Evolutionary conservation across 2,329 filamentous ascomycete genomes (phyloP).

Genomic region (Hymenoscyphus infarciens): DNA sequence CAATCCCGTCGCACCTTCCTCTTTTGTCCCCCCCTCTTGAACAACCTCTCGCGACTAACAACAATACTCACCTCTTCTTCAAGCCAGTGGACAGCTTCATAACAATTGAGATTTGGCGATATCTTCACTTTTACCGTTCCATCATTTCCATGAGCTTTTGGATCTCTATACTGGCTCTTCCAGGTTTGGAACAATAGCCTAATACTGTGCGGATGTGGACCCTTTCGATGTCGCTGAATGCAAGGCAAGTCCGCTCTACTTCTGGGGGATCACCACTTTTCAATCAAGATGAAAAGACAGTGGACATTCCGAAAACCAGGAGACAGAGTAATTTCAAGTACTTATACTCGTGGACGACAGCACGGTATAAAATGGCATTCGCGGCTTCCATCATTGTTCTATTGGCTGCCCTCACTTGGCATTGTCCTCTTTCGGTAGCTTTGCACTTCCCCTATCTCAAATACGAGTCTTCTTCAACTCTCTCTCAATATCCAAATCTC

Average conservation of each 20-base stretch:
- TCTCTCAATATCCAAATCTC: conserved; percentile 36
- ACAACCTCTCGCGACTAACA: no score
- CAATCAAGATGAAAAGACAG: not conserved
- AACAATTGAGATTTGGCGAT: not conserved
- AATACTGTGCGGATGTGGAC: no score
- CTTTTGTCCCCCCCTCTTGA: no score
- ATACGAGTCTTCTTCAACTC: not conserved
- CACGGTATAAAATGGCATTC: not conserved
- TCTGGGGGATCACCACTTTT: no score
- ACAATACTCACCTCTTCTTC: not conserved
- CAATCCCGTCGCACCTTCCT: no score
- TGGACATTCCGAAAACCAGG: not conserved
- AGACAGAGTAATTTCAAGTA: not conserved
- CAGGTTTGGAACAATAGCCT: not conserved
- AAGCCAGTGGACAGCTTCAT: not conserved
- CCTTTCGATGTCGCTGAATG: no score
- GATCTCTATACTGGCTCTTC: not conserved
- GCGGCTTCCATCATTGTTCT: not conserved
- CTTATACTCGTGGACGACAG: not conserved
- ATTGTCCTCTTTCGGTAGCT: not conserved
- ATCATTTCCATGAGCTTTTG: not conserved
- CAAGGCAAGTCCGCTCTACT: no score
- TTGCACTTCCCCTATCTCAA: not conserved
- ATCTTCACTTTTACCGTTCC: not conserved
- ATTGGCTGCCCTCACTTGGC: not conserved